phyloP scores from a whole-genome alignment of 2,329 filamentous ascomycete genomes.

The Didymella exigua region DNA sequence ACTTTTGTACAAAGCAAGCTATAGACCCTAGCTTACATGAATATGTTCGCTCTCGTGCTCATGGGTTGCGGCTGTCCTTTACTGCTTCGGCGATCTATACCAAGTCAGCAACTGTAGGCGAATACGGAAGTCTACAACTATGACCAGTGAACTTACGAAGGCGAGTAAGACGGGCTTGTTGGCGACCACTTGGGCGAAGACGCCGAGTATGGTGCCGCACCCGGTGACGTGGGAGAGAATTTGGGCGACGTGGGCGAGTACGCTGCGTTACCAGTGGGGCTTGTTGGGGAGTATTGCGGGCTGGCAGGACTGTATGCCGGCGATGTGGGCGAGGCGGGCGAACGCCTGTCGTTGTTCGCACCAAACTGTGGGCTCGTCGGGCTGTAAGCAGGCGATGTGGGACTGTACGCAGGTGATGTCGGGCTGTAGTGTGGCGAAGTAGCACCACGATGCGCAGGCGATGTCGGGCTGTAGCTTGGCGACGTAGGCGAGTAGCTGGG shows the following conservation, averaged over 20 bases:
- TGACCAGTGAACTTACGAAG: conserved; percentile 50
- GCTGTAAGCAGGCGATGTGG: conserved; percentile 59
- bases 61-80: conserved; percentile 17
- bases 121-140: conserved; percentile 29
- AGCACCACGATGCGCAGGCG: conserved; percentile 53
- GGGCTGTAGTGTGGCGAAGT: conserved; percentile 54
- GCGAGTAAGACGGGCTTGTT: conserved; percentile 50
- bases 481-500: conserved; percentile 64
- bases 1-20: conserved; percentile 44
- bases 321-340: conserved; percentile 66
- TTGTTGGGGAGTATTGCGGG: conserved; percentile 60
- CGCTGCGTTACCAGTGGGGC: conserved; percentile 55
- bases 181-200: conserved; percentile 53
- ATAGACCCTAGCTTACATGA: conserved; percentile 42
- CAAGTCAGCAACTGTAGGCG: conserved; percentile 26
- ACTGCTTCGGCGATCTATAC: conserved; percentile 44
- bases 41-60: conserved; percentile 2
- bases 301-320: conserved; percentile 75
- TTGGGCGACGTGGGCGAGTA: conserved; percentile 56
- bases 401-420: conserved; percentile 59
- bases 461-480: conserved; percentile 59
- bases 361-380: conserved; percentile 58
- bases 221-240: conserved; percentile 50
- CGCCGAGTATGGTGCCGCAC: conserved; percentile 33
- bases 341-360: conserved; percentile 39